Base-by-base conservation (phyloP, 495 filamentous ascomycete genomes). In the Aspergillus biplanus region DNA sequence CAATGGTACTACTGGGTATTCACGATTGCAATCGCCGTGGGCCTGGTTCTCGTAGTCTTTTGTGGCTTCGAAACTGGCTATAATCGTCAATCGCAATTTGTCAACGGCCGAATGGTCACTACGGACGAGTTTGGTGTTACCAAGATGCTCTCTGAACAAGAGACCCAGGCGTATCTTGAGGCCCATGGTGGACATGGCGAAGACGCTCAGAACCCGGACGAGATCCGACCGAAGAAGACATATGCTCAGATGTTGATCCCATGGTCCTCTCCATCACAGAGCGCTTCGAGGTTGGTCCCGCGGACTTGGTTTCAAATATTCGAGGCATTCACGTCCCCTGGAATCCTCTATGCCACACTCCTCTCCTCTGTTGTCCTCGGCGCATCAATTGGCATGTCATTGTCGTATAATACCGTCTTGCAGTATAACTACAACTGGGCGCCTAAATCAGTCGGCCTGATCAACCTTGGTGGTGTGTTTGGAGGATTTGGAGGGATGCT, bases 71-170 rank as follows among this genome's bases (percentile, higher is more conserved):
- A 49, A 49, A 49, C n/a, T 4, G 46, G 13, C 15, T 49, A 18
- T 16, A 15, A n/a, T 49, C 46, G 46, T 18, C n/a, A 4, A 18
- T n/a, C 46, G 8, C 46, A 49, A 16, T n/a, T 49, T 49, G 15
- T 49, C 15, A 49, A 39, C 37, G 37, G 37, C 8, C 13, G 37
- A 7, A 13, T 13, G 8, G 13, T 39, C 13, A 39, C 13, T 1
- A 78, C 77, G 1, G 77, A 79, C 58, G 63, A 71, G n/a, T 79
- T 71, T 56, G 77, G 77, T 4, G 70, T 76, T 4, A 78, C 75
- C 1, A 64, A 57, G 4, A 52, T 76, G 15, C 61, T 77, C 6
- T 33, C 53, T 0, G 71, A 59, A 8, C 34, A 68, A 7, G 61
- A 63, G 37, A 52, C 42, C 12, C 54, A 16, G 16, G 32, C 35